Evolutionary conservation across 495 filamentous ascomycete species (phyloP).

Genomic region (Aspergillus sclerotioniger): DNA sequence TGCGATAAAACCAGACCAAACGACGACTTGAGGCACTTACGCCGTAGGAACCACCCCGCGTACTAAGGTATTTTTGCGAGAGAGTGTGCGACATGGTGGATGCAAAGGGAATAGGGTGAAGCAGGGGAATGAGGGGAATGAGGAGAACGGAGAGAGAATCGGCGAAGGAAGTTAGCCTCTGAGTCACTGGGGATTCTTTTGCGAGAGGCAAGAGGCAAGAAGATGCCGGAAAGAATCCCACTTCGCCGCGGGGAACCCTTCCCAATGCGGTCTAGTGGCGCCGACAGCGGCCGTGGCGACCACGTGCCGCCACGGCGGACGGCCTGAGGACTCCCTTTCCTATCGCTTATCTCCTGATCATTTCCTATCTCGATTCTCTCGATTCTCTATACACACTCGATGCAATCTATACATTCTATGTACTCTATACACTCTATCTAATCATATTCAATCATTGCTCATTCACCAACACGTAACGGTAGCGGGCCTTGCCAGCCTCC

Average conservation of each 20-base stretch:
- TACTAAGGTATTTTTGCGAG: slow-evolving; percentile 79
- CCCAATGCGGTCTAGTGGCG: slow-evolving; percentile 23
- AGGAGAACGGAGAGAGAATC: neutral
- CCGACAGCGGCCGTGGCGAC: slow-evolving; percentile 29
- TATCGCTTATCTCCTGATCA: neutral
- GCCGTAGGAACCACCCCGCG: slow-evolving; percentile 74
- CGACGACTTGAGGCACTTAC: slow-evolving; percentile 43
- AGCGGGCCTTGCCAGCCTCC: slow-evolving; percentile 67
- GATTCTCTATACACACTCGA: slow-evolving; percentile 11
- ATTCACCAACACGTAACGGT: slow-evolving; percentile 74
- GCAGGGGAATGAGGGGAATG: neutral
- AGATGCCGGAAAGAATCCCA: slow-evolving; percentile 5
- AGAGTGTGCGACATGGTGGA: slow-evolving; percentile 20
- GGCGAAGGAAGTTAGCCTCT: too few relatives aligned
- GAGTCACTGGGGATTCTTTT: neutral
- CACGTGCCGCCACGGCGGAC: slow-evolving; percentile 17
- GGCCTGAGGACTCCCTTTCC: neutral
- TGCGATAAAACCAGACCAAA: slow-evolving; percentile 1
- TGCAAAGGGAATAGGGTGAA: neutral
- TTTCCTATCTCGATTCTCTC: slow-evolving; percentile 3
- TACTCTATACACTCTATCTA: neutral
- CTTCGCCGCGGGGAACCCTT: slow-evolving; percentile 3
- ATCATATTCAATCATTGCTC: slow-evolving; percentile 23
- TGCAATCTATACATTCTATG: slow-evolving; percentile 6
- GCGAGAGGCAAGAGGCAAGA: slow-evolving; percentile 8